Evolutionary conservation across 805 yeast species (phyloP).

Genomic region (Wickerhamiella lipophila): DNA sequence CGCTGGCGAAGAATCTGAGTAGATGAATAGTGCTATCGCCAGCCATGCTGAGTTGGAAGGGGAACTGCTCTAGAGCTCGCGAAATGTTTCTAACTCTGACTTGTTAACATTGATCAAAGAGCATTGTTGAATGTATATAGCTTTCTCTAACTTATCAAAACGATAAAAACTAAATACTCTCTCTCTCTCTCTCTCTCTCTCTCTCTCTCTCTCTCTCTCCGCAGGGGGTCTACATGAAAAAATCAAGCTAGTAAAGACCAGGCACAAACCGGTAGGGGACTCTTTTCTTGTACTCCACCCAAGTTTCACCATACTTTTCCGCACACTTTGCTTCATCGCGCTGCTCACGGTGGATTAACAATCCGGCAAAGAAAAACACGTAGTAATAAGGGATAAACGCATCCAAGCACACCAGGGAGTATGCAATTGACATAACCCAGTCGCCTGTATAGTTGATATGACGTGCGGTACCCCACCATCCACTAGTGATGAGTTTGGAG

Average conservation of each 20-base stretch:
- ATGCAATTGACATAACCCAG: constrained; percentile 79
- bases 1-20: too few relatives aligned
- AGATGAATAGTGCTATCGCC: too few relatives aligned
- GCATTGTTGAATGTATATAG: too few relatives aligned
- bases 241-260: constrained; percentile 52
- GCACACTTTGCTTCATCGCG: constrained; percentile 90
- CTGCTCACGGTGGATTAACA: constrained; percentile 74
- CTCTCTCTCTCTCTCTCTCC: too few relatives aligned
- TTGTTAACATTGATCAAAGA: too few relatives aligned
- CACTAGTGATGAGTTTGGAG: constrained; percentile 68
- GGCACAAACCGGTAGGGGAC: constrained; percentile 92
- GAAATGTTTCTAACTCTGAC: too few relatives aligned
- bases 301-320: constrained; percentile 69
- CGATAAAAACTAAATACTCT: too few relatives aligned
- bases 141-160: too few relatives aligned
- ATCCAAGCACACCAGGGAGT: constrained; percentile 86
- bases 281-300: constrained; percentile 66
- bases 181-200: too few relatives aligned
- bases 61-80: too few relatives aligned
- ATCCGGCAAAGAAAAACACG: constrained; percentile 64
- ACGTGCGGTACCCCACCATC: constrained; percentile 93
- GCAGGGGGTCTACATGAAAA: too few relatives aligned
- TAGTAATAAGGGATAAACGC: constrained; percentile 78
- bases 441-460: constrained; percentile 95
- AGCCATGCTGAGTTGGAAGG: too few relatives aligned